phyloP scores from a whole-genome alignment of 2,329 filamentous ascomycete genomes.

The Nemania bipapillata region DNA sequence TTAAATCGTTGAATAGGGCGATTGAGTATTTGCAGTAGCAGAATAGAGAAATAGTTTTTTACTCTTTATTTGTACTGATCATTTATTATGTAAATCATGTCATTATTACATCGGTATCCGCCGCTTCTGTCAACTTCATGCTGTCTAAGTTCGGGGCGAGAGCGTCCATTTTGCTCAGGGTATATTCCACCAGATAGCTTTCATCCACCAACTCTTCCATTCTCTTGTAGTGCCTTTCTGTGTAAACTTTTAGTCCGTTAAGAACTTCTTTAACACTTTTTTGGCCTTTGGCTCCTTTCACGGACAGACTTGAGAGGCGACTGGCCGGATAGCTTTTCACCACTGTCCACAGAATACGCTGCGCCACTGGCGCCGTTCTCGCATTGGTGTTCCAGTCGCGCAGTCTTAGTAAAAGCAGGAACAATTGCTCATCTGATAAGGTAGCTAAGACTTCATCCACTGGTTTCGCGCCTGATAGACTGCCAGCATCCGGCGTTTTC shows the following conservation, averaged over 20 bases:
- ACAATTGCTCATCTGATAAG: constrained; percentile 86
- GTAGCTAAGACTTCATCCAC: constrained; percentile 86
- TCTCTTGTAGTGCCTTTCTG: constrained; percentile 89
- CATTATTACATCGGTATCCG: constrained; percentile 58
- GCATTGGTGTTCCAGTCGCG: constrained; percentile 99
- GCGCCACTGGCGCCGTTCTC: constrained; percentile 83
- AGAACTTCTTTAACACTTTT: constrained; percentile 83
- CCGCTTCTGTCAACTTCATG: constrained; percentile 55
- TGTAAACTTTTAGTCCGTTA: constrained; percentile 88
- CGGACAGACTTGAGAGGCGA: constrained; percentile 76
- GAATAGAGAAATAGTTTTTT: background rate
- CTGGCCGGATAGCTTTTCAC: constrained; percentile 83
- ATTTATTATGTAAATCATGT: constrained; percentile 38
- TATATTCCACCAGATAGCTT: constrained; percentile 94
- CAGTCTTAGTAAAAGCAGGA: constrained; percentile 79
- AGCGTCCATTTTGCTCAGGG: constrained; percentile 89
- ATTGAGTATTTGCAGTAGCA: background rate
- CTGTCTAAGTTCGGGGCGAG: constrained; percentile 61
- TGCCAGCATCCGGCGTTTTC: constrained; percentile 68
- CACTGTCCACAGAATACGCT: constrained; percentile 82
- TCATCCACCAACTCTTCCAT: constrained; percentile 92
- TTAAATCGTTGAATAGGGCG: background rate
- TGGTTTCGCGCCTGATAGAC: constrained; percentile 70
- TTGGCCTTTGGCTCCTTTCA: constrained; percentile 66
- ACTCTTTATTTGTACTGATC: constrained; percentile 5